Evolutionary conservation across 1,284 basidiomycete species (phyloP).

Genomic region (Fomitiporia mediterranea): DNA sequence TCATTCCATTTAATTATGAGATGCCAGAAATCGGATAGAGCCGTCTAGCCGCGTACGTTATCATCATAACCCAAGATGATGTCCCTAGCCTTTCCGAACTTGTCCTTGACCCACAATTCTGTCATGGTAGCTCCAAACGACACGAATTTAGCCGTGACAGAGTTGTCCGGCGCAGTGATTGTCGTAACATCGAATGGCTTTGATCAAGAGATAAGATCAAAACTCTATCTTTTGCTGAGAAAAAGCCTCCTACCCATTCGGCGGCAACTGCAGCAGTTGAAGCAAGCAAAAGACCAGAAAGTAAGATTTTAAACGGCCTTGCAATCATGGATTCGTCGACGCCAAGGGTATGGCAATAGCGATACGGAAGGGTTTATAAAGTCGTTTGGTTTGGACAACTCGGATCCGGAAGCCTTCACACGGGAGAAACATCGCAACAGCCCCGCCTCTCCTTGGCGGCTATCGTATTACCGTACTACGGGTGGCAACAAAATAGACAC

Average conservation of each 20-base stretch:
- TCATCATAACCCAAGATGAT: conserved; percentile 20
- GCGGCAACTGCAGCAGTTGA: background rate
- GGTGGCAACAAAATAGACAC: too few relatives aligned
- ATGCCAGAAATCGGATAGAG: background rate
- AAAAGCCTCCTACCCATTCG: background rate
- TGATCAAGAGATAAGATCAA: background rate
- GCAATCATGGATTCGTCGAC: too few relatives aligned
- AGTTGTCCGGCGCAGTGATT: conserved; percentile 23
- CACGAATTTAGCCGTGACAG: conserved; percentile 23
- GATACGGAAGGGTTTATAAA: too few relatives aligned
- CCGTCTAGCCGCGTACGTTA: conserved; percentile 2
- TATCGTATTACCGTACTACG: too few relatives aligned
- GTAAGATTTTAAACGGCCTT: too few relatives aligned
- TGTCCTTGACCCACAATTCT: conserved; percentile 24
- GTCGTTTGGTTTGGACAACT: too few relatives aligned
- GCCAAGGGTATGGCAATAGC: too few relatives aligned
- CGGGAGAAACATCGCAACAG: too few relatives aligned
- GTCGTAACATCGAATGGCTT: conserved; percentile 19
- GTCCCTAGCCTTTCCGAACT: conserved; percentile 10
- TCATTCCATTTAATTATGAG: background rate
- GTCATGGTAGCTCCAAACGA: conserved; percentile 21
- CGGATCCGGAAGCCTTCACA: too few relatives aligned
- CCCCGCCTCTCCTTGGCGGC: too few relatives aligned
- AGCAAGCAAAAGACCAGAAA: too few relatives aligned
- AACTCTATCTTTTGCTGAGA: background rate